Evolutionary conservation across 148 eudicot species (phyloP).

Genomic region (Silene uniflora): DNA sequence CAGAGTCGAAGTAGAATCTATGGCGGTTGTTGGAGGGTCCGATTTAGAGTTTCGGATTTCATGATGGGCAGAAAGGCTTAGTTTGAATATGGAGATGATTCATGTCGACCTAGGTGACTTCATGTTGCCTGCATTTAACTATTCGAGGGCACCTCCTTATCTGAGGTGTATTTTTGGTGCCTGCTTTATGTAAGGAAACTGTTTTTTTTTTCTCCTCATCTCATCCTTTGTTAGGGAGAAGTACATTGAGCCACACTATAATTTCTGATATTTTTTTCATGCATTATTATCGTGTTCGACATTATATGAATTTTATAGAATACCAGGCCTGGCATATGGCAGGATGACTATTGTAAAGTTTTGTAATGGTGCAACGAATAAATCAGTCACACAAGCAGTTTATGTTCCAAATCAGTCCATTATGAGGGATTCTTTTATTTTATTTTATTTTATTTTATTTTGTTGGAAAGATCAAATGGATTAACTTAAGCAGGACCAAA

Average conservation of each 20-base stretch:
- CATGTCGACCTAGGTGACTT: slow-evolving; percentile 8
- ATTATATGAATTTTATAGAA: slow-evolving; percentile 6
- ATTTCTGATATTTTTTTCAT: slow-evolving; percentile 15
- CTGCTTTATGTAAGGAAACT: slow-evolving; percentile 10
- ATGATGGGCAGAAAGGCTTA: slow-evolving; percentile 7
- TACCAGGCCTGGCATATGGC: slow-evolving; percentile 11
- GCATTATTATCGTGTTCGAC: slow-evolving; percentile 12
- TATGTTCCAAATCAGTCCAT: no score
- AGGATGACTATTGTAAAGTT: slow-evolving; percentile 7
- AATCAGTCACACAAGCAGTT: neutral
- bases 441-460: no score
- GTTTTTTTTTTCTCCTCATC: neutral
- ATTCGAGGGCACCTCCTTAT: slow-evolving; percentile 14
- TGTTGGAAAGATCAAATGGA: no score
- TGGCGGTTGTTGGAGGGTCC: slow-evolving; percentile 1
- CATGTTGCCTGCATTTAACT: slow-evolving; percentile 13
- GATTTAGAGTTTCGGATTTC: slow-evolving; percentile 10
- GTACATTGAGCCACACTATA: slow-evolving; percentile 10
- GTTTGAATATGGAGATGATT: slow-evolving; percentile 9
- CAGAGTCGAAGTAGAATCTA: slow-evolving; percentile 20
- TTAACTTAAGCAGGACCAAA: no score
- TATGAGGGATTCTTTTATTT: no score
- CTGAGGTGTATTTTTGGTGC: slow-evolving; percentile 14
- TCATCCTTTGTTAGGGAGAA: neutral
- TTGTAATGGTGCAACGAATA: slow-evolving; percentile 8